phyloP scores from a whole-genome alignment of 495 filamentous ascomycete genomes.

The Hyaloscypha hepaticicola region DNA sequence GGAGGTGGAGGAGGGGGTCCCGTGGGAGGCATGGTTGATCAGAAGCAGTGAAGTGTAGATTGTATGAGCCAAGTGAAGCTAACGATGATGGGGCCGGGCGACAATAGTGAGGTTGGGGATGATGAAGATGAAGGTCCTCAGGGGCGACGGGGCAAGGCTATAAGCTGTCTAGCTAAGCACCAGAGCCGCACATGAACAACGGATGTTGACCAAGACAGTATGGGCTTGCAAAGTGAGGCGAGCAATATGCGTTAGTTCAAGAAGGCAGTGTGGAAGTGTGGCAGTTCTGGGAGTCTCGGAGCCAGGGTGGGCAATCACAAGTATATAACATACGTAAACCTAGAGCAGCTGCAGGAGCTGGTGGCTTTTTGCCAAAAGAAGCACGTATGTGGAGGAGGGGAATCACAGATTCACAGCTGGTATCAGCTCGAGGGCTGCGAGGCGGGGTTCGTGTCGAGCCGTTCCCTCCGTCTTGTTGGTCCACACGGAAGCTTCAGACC shows the following conservation, averaged over 20 bases:
- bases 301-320: background rate
- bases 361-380: background rate
- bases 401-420: no score
- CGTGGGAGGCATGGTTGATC: no score
- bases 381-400: background rate
- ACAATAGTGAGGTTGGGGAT: background rate
- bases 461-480: background rate
- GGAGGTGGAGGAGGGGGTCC: slow-evolving; percentile 1
- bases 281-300: background rate
- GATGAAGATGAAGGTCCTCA: background rate
- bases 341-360: background rate
- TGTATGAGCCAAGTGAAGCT: background rate
- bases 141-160: slow-evolving; percentile 1
- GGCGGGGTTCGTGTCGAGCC: slow-evolving; percentile 11
- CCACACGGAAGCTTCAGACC: no score
- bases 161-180: background rate
- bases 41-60: background rate
- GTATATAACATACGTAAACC: background rate
- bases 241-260: background rate
- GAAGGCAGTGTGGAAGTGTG: slow-evolving; percentile 2
- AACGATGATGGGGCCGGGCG: background rate
- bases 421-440: no score
- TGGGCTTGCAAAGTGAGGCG: slow-evolving; percentile 9
- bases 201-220: background rate
- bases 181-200: background rate